Evolutionary conservation across 345 rosid genomes (phyloP).

Genomic region (Gossypioides kirkii): DNA sequence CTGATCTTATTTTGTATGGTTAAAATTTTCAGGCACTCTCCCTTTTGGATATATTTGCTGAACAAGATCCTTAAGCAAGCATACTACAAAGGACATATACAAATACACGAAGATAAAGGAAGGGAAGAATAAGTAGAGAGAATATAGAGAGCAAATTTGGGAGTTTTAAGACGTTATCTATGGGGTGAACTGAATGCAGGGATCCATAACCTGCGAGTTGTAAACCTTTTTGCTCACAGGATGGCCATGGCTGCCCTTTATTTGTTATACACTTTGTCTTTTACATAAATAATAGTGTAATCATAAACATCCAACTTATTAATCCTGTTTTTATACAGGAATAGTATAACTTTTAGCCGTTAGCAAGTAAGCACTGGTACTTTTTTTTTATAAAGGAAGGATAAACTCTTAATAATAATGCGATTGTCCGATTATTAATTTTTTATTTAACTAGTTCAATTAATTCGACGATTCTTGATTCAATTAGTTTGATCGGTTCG

Average conservation of each 20-base stretch:
- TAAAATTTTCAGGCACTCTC: constrained; percentile 60
- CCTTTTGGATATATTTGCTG: constrained; percentile 80
- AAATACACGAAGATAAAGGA: neutral
- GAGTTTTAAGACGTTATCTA: neutral
- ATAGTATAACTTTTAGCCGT: too few relatives aligned
- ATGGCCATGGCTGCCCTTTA: neutral
- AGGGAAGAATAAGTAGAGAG: neutral
- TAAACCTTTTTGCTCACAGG: constrained; percentile 19
- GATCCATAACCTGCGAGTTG: constrained; percentile 9
- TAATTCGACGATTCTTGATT: too few relatives aligned
- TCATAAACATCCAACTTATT: neutral
- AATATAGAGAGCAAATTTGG: neutral
- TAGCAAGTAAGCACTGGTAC: too few relatives aligned
- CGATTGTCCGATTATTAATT: too few relatives aligned
- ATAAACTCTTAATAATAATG: too few relatives aligned
- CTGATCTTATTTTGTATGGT: neutral
- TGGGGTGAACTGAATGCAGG: neutral
- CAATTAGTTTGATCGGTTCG: too few relatives aligned
- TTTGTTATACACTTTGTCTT: constrained; percentile 7
- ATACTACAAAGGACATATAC: constrained; percentile 13
- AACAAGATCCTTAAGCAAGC: constrained; percentile 36
- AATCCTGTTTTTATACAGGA: neutral
- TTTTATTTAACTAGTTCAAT: too few relatives aligned
- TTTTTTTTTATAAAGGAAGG: too few relatives aligned
- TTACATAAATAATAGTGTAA: constrained; percentile 5